Evolutionary conservation across 352 stramenopile species (phyloP), one percentile per base, ranked within the genome.

Genomic region (Phytophthora uliginosa): DNA sequence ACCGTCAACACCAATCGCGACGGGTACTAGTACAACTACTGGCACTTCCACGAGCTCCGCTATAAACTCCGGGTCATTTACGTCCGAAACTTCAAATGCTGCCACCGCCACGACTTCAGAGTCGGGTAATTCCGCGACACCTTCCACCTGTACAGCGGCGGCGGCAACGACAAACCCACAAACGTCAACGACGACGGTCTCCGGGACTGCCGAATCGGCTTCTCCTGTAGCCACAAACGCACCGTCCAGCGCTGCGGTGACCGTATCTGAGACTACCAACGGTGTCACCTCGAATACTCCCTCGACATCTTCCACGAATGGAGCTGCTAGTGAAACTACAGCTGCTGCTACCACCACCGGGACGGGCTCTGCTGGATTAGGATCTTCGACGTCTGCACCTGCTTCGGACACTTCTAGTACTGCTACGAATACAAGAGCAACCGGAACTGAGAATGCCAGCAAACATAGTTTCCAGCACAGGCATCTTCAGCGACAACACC

Each of bases 91-190:
- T n/a, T 50, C 40, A 10, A 50, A n/a, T 50, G 40, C 40, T 22
- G 1, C 40, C 17, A 48, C 40, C 15, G 40, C 17, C 18, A 17
- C 17, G 18, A 50, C 40, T n/a, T 50, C 40, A 22, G 17, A 17
- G 40, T 50, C 40, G 40, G n/a, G 4, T 12, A 50, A 22, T 20
- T 50, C 17, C 40, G 15, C 17, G 18, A 50, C 40, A 50, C 40
- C 40, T 22, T 50, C 40, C 4, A 7, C 40, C 40, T 22, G 6
- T 22, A 22, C 40, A 20, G 40, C 40, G 17, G 40, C 40, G 13
- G 40, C 48, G 12, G 51, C 33, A 40, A 61, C 67, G 2, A 40
- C 60, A 18, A 65, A 12, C 9, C 34, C 61, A 36, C 52, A 59
- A 48, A 48, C 22, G 12, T 55, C 54, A 42, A 22, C 40, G 17